Base-by-base conservation (phyloP, 75 land plant genomes). In the Isoetes taiwanensis region DNA sequence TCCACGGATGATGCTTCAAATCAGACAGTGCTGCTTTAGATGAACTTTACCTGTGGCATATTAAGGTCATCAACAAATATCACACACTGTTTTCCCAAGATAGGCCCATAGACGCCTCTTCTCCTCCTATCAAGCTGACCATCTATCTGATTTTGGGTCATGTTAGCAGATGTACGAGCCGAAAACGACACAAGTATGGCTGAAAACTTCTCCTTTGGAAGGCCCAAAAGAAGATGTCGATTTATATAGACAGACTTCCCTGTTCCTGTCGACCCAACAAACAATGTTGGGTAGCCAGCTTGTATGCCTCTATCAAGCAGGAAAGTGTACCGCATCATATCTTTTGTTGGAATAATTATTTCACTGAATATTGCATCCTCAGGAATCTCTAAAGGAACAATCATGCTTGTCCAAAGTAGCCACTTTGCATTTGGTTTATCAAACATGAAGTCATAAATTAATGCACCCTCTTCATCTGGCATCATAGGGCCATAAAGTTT, bases 71-170 rank as follows among this genome's bases (percentile, higher is more conserved):
- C 73, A 8, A 71, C 68, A 53, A 71, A 71, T 1, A 71, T 71
- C 5, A 71, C 64, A 16, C 62, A 66, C 32, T 35, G 41, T 34
- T 64, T 71, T 30, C 73, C 73, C 2, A 41, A 30, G 37, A 59
- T 12, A 0, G 68, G 73, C 3, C 73, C 73, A 57, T 40, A 71
- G n/a, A 57, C 41, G 12, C 72, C 73, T 43, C 73, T 57, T 39
- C 28, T 64, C 33, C 73, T 64, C 17, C 73, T 67, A 39, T 71
- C 73, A 24, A 71, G 59, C n/a, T 67, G 68, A 23, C 60, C 54
- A 52, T 71, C 73, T 30, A 71, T 71, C 46, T 71, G 73, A 59
- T 64, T 71, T 31, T 71, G 73, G 0, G 67, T 66, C 73, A 71
- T 71, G 30, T 71, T 71, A 5, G 73, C 73, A 2, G 73, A 71